Conservation (phyloP, 140 eudicot genomes). For the Anethum foeniculum region DNA sequence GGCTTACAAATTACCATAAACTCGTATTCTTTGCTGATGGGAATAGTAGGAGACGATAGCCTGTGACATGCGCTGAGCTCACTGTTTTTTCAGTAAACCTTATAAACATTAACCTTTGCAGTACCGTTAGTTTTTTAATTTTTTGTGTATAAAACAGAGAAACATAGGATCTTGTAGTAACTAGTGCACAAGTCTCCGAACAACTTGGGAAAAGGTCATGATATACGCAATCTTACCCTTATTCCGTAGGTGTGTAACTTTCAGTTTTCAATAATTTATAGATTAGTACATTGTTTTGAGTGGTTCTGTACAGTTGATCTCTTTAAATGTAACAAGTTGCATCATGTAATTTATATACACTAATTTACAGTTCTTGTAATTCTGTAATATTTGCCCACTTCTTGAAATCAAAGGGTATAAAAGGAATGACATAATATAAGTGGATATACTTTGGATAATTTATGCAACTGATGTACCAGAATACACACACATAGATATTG, state of each 20-base stretch:
- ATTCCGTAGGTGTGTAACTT: background rate
- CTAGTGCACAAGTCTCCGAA: background rate
- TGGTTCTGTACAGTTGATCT: background rate
- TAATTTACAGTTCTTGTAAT: background rate
- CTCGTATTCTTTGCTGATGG: background rate
- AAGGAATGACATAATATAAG: conserved; percentile 7
- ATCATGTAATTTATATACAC: background rate
- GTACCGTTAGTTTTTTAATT: background rate
- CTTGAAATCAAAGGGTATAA: background rate
- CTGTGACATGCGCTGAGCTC: background rate
- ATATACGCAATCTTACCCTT: background rate
- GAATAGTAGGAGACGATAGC: background rate
- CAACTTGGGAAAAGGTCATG: background rate
- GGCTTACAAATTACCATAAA: conserved; percentile 4
- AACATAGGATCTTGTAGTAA: background rate
- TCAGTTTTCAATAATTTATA: background rate
- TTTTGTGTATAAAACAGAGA: background rate
- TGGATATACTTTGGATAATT: conserved; percentile 16
- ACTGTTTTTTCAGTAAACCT: background rate
- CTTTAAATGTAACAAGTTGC: background rate
- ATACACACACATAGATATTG: background rate
- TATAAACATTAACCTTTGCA: background rate
- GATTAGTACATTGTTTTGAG: background rate
- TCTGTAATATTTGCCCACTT: background rate
- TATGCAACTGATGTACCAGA: background rate